A percentile compares a stretch with the other conserved stretches of the same genome.
These are phyloP conservation scores for Dryadomyces sulphureus DNA, from an alignment of 2,329 filamentous ascomycete genomes.

Conservation along the genomic window DNA sequence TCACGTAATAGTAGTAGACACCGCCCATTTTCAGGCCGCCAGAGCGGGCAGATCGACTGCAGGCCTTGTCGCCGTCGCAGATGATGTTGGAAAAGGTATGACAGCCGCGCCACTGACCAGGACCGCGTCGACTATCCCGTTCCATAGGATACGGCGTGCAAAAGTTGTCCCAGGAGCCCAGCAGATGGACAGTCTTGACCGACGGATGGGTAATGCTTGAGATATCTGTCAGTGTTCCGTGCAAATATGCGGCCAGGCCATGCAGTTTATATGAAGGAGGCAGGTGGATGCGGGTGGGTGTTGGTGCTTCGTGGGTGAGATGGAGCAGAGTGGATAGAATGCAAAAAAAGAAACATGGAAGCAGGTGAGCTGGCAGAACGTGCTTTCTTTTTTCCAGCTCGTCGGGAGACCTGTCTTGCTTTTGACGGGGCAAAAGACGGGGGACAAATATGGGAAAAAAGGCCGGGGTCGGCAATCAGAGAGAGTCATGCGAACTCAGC, in stretches of 20 bases:
- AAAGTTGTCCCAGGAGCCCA: slow-evolving; percentile 97
- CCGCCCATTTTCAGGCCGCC: slow-evolving; percentile 84
- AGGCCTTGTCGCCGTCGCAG: slow-evolving; percentile 54
- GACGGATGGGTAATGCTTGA: slow-evolving; percentile 43
- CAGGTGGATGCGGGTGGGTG: no score
- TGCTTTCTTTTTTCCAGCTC: no score
- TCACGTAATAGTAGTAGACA: slow-evolving; percentile 91
- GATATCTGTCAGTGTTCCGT: not conserved
- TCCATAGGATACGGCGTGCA: slow-evolving; percentile 64
- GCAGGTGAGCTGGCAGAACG: no score
- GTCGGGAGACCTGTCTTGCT: no score
- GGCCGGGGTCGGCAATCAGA: not conserved
- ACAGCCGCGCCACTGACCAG: slow-evolving; percentile 72
- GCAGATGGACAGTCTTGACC: slow-evolving; percentile 57
- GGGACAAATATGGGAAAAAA: not conserved
- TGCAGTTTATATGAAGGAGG: not conserved
- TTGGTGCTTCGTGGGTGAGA: not conserved
- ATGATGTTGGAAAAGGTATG: slow-evolving; percentile 76
- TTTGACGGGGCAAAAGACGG: not conserved
- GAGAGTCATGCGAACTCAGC: no score
- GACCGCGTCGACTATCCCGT: slow-evolving; percentile 59
- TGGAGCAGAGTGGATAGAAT: no score
- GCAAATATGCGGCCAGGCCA: slow-evolving; percentile 1
- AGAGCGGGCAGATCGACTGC: slow-evolving; percentile 41
- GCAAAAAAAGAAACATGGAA: no score